Base-by-base conservation (phyloP, 148 eudicot genomes). In the Fagopyrum homotropicum region DNA sequence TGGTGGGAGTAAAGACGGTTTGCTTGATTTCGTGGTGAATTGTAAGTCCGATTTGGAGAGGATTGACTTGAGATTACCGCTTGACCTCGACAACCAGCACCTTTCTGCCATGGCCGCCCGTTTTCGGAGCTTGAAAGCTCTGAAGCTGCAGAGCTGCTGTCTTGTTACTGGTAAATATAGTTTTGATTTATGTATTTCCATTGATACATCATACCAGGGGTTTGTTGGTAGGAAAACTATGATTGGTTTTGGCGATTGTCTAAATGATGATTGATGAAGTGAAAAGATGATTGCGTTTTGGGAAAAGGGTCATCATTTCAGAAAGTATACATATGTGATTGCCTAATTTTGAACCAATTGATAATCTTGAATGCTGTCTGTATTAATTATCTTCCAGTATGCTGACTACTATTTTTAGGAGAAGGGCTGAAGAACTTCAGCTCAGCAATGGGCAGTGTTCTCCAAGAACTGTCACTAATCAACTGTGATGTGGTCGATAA, bases 31-130 rank as follows among this genome's bases (percentile, higher is more conserved):
- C 82, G 73, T 88, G 8, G 79, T 29, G 12, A 84, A 68, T 11
- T 78, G 84, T 52, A 69, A 55, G 8, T 80, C 82, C 17, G 60
- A 77, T 12, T 57, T 88, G 72, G 79, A 12, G 35, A 88, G 35
- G 7, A 75, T 90, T 5, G 89, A 86, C 72, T 83, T 90, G 5
- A 75, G 96, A 11, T 75, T 90, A 48, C 96, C 96, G 6, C 90
- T 90, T n/a, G 92, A 89, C 60, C 85, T 89, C 6, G 76, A 81
- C 19, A 84, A 85, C 80, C 49, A 60, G 69, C 92, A 89, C 56
- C 80, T 89, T 3, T 7, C 78, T 0, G 84, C 86, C 19, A 59
- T 89, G 60, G 79, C 87, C 0, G 71, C 30, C 44, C 81, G 76
- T 46, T 83, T 89, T 74, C 72, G 61, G 44, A 76, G 78, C 22